Evolutionary conservation across 208 protist species (phyloP), one percentile per base, ranked within the genome.

Genomic region (Trypanosoma congolense): DNA sequence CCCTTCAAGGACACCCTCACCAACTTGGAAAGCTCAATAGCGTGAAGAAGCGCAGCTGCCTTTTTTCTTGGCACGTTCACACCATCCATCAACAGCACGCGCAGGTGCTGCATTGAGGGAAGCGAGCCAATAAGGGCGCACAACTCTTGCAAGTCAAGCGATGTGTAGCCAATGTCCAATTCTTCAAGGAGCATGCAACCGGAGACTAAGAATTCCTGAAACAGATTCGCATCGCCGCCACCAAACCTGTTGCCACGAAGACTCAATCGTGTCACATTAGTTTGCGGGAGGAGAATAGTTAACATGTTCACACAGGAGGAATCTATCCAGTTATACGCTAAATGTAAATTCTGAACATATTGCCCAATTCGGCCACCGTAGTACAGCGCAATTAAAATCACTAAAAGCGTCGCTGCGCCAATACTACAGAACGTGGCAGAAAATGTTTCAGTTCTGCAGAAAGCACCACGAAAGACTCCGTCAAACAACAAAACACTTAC

Each of bases 221-320:
- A 71, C 21, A 54, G 31, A 2, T 44, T 44, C 6, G 59, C 35
- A 16, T 84, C 72, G 3, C 47, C 40, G 24, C 74, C 64, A 16
- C 43, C 52, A n/a, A 93, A 70, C n/a, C 52, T 47, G 56, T 93
- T 93, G 6, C 83, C 80, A 16, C 80, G 87, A 35, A 93, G 61
- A 60, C 73, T 80, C 1, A 93, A 48, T 36, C 70, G 55, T 21
- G 35, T 40, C 12, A 93, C 49, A 38, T 48, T 52, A 3, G 87
- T 91, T 5, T 69, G 66, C 3, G 46, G 53, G 9, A 93, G 53
- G 6, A 81, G 31, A 40, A 66, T 62, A 18, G 76, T 50, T 12
- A 93, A 41, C 71, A 70, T 75, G 49, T 65, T 59, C 10, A 80
- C 58, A 25, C 80, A 84, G 14, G 28, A 42, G 10, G 54, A 45